A percentile compares a stretch with the other conserved stretches of the same genome.
These are phyloP conservation scores for Tolypocladium nubicola DNA, from an alignment of 2,329 filamentous ascomycete genomes.

Conservation along the genomic window DNA sequence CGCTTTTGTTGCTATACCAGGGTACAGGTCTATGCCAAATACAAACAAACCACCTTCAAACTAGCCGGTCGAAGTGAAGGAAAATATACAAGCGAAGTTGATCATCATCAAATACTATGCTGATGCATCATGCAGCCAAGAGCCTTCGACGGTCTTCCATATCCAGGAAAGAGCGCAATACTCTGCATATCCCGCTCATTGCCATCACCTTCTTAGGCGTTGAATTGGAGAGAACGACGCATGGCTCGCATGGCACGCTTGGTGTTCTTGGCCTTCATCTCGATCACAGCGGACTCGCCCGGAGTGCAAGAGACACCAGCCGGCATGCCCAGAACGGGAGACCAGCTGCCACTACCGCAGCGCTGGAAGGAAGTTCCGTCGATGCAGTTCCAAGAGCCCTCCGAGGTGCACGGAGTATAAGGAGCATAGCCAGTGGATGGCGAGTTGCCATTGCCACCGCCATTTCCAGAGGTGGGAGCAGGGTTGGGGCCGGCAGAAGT, in stretches of 20 bases:
- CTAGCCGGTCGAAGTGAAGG: neutral
- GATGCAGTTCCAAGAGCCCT: constrained; percentile 46
- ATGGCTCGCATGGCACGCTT: constrained; percentile 9
- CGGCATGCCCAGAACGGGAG: constrained; percentile 28
- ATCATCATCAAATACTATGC: neutral
- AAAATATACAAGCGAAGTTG: neutral
- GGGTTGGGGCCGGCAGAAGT: constrained; percentile 8
- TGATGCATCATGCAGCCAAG: neutral
- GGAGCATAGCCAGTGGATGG: constrained; percentile 21
- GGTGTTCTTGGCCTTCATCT: constrained; percentile 9
- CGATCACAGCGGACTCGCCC: constrained; percentile 25
- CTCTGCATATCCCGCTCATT: neutral
- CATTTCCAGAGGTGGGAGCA: constrained; percentile 1
- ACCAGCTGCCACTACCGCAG: constrained; percentile 43
- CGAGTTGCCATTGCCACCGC: constrained; percentile 10
- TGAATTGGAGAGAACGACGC: constrained; percentile 17
- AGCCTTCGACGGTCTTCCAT: neutral
- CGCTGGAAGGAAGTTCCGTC: constrained; percentile 40
- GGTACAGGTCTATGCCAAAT: neutral
- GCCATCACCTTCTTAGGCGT: neutral
- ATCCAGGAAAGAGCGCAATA: neutral
- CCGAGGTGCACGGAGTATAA: constrained; percentile 33
- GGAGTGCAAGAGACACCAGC: constrained; percentile 32
- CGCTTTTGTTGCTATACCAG: neutral
- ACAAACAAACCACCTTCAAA: neutral